phyloP scores from a whole-genome alignment of 2,329 filamentous ascomycete genomes.

The Diaporthe sp. region DNA sequence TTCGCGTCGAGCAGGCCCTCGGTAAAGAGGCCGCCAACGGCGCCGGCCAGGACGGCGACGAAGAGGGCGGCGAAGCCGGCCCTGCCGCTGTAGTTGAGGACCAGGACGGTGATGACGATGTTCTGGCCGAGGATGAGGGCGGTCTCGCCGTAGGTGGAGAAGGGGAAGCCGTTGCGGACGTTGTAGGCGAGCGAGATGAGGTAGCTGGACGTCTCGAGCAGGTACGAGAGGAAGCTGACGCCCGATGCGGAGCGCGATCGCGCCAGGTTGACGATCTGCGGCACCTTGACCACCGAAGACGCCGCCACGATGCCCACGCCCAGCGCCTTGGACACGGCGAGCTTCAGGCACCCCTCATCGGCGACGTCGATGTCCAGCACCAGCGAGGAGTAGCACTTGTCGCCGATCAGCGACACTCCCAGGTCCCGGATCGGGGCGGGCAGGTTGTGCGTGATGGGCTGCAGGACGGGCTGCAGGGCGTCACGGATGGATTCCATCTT shows the following conservation, averaged over 20 bases:
- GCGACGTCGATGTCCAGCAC: constrained; percentile 87
- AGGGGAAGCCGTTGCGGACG: constrained; percentile 89
- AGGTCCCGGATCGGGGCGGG: constrained; percentile 81
- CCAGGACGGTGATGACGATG: constrained; percentile 86
- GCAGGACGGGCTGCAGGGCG: constrained; percentile 76
- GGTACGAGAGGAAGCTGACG: constrained; percentile 89
- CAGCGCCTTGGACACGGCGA: constrained; percentile 91
- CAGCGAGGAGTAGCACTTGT: constrained; percentile 86
- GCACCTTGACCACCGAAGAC: constrained; percentile 93
- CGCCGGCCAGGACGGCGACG: constrained; percentile 80
- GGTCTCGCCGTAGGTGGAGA: constrained; percentile 97
- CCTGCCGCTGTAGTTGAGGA: constrained; percentile 85
- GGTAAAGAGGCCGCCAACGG: constrained; percentile 78
- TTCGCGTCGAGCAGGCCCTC: constrained; percentile 74
- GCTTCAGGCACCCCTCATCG: constrained; percentile 84
- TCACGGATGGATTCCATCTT: constrained; percentile 74
- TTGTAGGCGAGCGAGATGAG: constrained; percentile 95
- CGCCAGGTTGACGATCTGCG: constrained; percentile 94
- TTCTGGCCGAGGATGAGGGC: constrained; percentile 94
- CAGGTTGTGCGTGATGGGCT: constrained; percentile 79
- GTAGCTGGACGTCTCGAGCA: constrained; percentile 90
- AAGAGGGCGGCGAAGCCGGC: constrained; percentile 79
- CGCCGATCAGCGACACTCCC: constrained; percentile 84
- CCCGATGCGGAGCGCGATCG: constrained; percentile 84
- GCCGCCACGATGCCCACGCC: constrained; percentile 94